Evolutionary conservation across 2,329 filamentous ascomycete genomes (phyloP).

Genomic region (Diaporthe nobilis): DNA sequence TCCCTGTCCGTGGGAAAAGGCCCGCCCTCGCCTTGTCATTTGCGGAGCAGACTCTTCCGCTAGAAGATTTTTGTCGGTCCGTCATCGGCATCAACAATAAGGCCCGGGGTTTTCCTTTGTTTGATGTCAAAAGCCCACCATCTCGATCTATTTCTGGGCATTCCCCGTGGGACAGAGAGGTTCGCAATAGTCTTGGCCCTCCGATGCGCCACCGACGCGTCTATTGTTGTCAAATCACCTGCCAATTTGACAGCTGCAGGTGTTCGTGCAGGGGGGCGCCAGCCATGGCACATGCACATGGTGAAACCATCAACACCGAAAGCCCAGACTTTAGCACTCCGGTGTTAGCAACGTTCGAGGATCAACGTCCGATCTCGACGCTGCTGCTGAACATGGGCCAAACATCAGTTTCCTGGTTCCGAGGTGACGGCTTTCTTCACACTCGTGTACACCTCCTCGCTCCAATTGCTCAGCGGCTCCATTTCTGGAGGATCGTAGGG

Average conservation of each 20-base stretch:
- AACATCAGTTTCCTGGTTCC: neutral
- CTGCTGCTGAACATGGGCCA: neutral
- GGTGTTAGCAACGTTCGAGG: neutral
- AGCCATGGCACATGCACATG: neutral
- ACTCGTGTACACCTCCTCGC: neutral
- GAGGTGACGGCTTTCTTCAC: neutral
- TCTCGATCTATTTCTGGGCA: neutral
- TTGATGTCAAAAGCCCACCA: conserved; percentile 11
- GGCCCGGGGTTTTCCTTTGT: neutral
- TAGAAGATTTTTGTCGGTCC: conserved; percentile 31
- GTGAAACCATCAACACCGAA: neutral
- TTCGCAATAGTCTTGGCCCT: neutral
- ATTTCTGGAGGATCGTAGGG: neutral
- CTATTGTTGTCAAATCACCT: neutral
- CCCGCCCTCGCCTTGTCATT: conserved; percentile 7
- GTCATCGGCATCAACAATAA: conserved; percentile 25
- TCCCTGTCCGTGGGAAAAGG: neutral
- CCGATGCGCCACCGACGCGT: conserved; percentile 9
- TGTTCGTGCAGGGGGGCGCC: neutral
- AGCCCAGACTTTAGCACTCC: neutral
- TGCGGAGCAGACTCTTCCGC: conserved; percentile 28
- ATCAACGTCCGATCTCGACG: neutral
- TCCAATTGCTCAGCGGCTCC: neutral
- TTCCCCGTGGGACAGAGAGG: neutral
- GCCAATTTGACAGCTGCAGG: neutral